Percentiles rank a stretch among this genome's conserved stretches.
These are phyloP conservation scores for Boletus vermiculosoides DNA, from an alignment of 768 basidiomycete species.

Conservation along the genomic window DNA sequence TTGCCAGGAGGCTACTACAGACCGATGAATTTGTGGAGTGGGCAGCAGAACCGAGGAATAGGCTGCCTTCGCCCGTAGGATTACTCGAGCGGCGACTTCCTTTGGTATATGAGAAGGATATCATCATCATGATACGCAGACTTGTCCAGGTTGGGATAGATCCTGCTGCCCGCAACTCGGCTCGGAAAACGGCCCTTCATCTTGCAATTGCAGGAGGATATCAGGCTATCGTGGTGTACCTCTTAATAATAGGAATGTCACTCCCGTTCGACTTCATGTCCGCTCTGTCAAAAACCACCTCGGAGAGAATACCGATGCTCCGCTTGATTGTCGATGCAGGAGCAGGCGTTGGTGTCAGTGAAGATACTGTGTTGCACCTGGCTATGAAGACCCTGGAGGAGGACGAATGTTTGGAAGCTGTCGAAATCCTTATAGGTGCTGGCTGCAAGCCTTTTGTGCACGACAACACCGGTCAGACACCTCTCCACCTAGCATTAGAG, in stretches of 20 bases:
- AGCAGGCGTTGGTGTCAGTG: neutral
- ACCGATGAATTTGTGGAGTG: constrained; percentile 10
- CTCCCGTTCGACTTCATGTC: neutral
- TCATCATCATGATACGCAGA: constrained; percentile 7
- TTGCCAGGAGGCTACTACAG: constrained; percentile 3
- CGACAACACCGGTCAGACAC: neutral
- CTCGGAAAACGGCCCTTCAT: neutral
- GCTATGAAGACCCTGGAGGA: neutral
- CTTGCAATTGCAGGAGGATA: constrained; percentile 5
- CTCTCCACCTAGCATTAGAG: constrained; percentile 2
- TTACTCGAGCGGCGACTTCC: constrained; percentile 3
- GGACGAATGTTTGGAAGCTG: neutral
- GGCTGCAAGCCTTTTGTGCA: neutral
- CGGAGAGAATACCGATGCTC: neutral
- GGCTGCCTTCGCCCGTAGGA: neutral
- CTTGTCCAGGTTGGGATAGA: constrained; percentile 5
- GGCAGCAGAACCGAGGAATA: constrained; percentile 1
- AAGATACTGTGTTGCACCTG: neutral
- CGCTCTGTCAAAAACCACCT: neutral
- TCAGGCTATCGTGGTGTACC: neutral
- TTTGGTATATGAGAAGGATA: constrained; percentile 3
- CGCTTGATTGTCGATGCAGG: neutral
- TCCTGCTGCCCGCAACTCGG: neutral
- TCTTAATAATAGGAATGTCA: neutral
- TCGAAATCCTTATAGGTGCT: neutral